phyloP scores from a whole-genome alignment of 2,329 filamentous ascomycete genomes.

The Aureobasidium lini region DNA sequence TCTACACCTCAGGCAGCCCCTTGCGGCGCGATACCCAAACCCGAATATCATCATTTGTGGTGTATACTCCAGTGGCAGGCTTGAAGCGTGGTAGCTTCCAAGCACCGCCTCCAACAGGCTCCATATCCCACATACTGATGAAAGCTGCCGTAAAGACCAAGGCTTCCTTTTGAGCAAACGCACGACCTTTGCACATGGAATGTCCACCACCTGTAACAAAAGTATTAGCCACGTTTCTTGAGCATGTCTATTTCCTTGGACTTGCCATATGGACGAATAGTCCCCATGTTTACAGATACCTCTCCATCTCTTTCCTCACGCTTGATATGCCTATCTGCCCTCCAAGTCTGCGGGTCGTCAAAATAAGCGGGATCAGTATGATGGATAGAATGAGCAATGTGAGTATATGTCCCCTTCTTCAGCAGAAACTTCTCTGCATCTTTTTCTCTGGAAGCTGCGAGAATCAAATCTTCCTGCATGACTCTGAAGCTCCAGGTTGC shows the following conservation, averaged over 20 bases:
- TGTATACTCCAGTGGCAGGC: constrained; percentile 43
- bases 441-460: constrained; percentile 28
- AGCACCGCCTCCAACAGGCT: constrained; percentile 35
- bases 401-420: constrained; percentile 29
- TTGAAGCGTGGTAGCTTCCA: constrained; percentile 47
- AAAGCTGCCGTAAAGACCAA: constrained; percentile 46
- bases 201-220: constrained; percentile 35
- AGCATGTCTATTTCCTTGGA: neutral
- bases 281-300: constrained; percentile 33
- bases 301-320: constrained; percentile 21
- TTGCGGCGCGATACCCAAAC: constrained; percentile 41
- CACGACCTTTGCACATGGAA: constrained; percentile 43
- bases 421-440: constrained; percentile 24
- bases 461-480: constrained; percentile 28
- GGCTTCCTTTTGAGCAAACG: constrained; percentile 44
- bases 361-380: constrained; percentile 30
- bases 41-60: constrained; percentile 45
- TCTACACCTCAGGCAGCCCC: neutral
- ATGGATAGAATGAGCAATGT: constrained; percentile 31
- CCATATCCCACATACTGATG: constrained; percentile 50
- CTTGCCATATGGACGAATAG: constrained; percentile 39
- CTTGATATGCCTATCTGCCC: constrained; percentile 28
- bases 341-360: constrained; percentile 25
- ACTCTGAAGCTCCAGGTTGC: constrained; percentile 30
- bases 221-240: neutral